A percentile compares a stretch with the other conserved stretches of the same genome.
phyloP scores from a whole-genome alignment of 2,329 filamentous ascomycete genomes.

The Parascedosporium putredinis region DNA sequence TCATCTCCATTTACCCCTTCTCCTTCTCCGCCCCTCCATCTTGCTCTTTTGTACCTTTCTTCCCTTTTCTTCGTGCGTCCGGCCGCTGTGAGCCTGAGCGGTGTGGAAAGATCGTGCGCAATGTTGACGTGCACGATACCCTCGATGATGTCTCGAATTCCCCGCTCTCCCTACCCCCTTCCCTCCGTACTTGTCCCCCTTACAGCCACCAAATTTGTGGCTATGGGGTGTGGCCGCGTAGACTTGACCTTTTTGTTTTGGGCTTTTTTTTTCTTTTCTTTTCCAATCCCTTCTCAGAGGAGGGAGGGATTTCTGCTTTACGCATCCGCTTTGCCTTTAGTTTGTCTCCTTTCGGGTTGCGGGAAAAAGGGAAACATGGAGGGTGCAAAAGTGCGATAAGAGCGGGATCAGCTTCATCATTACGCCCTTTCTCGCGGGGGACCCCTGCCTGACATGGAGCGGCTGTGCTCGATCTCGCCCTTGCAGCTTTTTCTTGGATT shows the following conservation, averaged over 20 bases:
- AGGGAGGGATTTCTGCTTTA: no score
- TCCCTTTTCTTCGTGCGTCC: no score
- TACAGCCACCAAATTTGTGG: neutral
- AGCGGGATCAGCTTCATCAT: neutral
- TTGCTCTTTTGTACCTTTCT: neutral
- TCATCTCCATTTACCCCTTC: neutral
- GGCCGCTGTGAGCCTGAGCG: neutral
- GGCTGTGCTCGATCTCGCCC: neutral
- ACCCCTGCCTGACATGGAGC: neutral
- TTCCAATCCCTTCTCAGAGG: neutral
- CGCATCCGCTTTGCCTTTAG: no score
- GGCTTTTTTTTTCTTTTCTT: no score
- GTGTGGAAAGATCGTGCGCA: no score
- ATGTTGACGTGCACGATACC: no score
- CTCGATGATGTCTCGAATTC: no score
- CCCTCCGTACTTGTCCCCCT: neutral
- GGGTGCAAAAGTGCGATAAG: neutral
- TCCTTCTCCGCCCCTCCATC: neutral
- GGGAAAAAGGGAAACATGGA: neutral
- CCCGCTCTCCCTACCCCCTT: no score
- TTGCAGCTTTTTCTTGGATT: neutral
- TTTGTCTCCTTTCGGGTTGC: no score
- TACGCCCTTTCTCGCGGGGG: neutral
- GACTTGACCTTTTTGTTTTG: neutral
- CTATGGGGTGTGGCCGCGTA: neutral